Conservation (phyloP, 2,329 filamentous ascomycete species). For the Xylaria multiplex region DNA sequence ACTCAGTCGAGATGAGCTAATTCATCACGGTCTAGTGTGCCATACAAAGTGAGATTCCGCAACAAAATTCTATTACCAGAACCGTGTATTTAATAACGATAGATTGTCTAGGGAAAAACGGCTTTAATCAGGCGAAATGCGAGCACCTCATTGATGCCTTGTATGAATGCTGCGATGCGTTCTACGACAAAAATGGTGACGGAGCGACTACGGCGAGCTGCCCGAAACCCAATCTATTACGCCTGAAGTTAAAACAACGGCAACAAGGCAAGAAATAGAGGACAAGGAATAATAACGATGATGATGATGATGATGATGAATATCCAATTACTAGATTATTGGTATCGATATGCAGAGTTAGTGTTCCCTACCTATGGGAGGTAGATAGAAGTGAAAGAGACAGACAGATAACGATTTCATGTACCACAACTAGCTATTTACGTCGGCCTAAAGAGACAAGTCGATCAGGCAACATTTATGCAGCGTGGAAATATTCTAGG, state of each 20-base stretch:
- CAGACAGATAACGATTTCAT: slow-evolving; percentile 37
- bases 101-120: slow-evolving; percentile 88
- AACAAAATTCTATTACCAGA: background rate
- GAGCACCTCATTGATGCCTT: slow-evolving; percentile 80
- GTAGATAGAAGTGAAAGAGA: background rate
- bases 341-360: too few species aligned
- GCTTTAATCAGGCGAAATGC: slow-evolving; percentile 87
- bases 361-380: too few species aligned
- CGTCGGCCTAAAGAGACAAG: slow-evolving; percentile 54
- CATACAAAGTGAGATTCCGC: slow-evolving; percentile 76
- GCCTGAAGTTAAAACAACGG: slow-evolving; percentile 85
- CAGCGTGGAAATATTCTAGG: slow-evolving; percentile 84
- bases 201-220: slow-evolving; percentile 82
- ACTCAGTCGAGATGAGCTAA: slow-evolving; percentile 2
- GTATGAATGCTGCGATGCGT: slow-evolving; percentile 91
- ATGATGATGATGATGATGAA: too few species aligned
- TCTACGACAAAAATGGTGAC: slow-evolving; percentile 84
- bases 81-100: slow-evolving; percentile 37
- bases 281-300: background rate
- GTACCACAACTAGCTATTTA: slow-evolving; percentile 54
- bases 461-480: slow-evolving; percentile 73
- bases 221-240: slow-evolving; percentile 81
- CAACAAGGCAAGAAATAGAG: slow-evolving; percentile 51
- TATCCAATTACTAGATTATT: too few species aligned
- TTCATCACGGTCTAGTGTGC: slow-evolving; percentile 69